Base-by-base conservation (phyloP, 345 rosid genomes). In the Bretschneidera sinensis region DNA sequence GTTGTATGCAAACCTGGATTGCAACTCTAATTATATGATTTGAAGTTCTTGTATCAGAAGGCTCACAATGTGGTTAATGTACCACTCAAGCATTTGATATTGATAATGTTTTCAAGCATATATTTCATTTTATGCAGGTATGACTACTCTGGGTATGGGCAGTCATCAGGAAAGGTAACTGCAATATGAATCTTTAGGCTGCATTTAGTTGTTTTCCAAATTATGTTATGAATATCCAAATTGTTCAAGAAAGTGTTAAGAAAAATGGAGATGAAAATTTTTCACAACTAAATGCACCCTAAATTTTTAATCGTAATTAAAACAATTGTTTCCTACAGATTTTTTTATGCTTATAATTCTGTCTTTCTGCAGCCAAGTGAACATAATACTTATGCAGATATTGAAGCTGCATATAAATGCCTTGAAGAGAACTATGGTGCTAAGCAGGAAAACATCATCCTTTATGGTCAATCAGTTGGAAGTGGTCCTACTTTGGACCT, bases 391-490 rank as follows among this genome's bases (percentile, higher is more conserved):
- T 92, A 92, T 69, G 91, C 98, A 48, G 97, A 92, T 73, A 84
- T 92, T 20, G 97, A 89, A 72, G 97, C 98, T 76, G 97, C 89
- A 65, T 89, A 85, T 54, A 92, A 83, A 80, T 89, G 88, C 79
- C 91, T 92, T 31, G 86, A 89, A 78, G 95, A 89, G 65, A 84
- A 62, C 62, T 92, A 89, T 55, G 92, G 88, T 61, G 71, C 87
- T 53, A 92, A 81, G 87, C 92, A 87, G 72, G 98, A 92, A 64
- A 76, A 87, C 45, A 76, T 92, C 71, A 83, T 92, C 69, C 96
- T 92, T 17, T 92, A 92, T 70, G 98, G 98, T 50, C 94, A 92
- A 47, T 92, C 97, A 31, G 97, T 89, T n/a, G 98, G 98, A 55
- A 92, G 98, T 71, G 97, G 97, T 23, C 97, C 97, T 50, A 92